A percentile compares a stretch with the other conserved stretches of the same genome.
phyloP scores from a whole-genome alignment of 139 green algal genomes.

The Chlorella sp. region DNA sequence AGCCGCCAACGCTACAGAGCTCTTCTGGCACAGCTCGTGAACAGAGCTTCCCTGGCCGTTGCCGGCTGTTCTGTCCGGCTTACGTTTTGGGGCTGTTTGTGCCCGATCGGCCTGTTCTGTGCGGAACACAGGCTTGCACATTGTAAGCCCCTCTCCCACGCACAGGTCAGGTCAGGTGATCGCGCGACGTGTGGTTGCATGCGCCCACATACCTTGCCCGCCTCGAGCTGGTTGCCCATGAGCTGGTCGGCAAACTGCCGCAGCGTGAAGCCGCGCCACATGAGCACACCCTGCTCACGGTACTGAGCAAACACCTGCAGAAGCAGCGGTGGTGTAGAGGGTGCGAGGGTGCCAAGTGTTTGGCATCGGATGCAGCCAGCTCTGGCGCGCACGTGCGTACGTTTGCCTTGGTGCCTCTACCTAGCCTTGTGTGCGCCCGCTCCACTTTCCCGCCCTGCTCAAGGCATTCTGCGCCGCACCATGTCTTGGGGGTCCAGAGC shows the following conservation, averaged over 20 bases:
- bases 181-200: no score
- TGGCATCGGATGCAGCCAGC: no score
- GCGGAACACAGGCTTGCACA: not conserved
- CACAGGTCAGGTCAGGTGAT: no score
- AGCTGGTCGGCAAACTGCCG: slow-evolving; percentile 83
- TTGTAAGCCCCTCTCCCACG: not conserved
- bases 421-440: no score
- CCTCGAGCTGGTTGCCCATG: slow-evolving; percentile 65
- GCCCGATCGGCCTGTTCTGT: not conserved
- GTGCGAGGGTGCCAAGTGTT: no score
- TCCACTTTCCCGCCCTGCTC: no score
- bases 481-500: slow-evolving; percentile 64
- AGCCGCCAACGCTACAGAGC: no score
- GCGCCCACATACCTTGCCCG: slow-evolving; percentile 63
- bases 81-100: not conserved
- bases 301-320: slow-evolving; percentile 60
- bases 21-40: no score
- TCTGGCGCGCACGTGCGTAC: no score
- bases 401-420: no score
- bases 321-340: no score
- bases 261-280: slow-evolving; percentile 83
- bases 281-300: slow-evolving; percentile 85
- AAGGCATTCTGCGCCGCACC: no score
- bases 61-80: not conserved
- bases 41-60: not conserved